A percentile compares a stretch with the other conserved stretches of the same genome.
Evolutionary conservation across 352 stramenopile species (phyloP).

Genomic region (Globisporangium cederbergense): DNA sequence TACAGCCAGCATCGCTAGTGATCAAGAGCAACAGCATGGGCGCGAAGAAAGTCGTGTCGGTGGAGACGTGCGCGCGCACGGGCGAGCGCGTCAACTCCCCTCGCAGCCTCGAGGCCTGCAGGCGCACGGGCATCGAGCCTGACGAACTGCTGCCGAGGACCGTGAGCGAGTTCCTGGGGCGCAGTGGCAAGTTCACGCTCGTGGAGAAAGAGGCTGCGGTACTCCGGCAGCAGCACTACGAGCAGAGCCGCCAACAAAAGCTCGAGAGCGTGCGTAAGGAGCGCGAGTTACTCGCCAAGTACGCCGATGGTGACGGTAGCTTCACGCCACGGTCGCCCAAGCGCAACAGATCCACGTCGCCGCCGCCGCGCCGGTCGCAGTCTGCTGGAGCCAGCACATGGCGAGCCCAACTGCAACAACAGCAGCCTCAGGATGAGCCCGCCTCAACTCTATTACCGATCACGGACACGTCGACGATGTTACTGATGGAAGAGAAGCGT

Average conservation of each 20-base stretch:
- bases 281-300: constrained; percentile 27
- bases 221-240: constrained; percentile 69
- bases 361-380: not conserved
- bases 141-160: constrained; percentile 61
- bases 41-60: constrained; percentile 41
- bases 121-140: constrained; percentile 59
- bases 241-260: constrained; percentile 61
- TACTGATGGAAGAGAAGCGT: constrained; percentile 58
- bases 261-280: constrained; percentile 54
- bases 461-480: constrained; percentile 50
- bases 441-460: constrained; percentile 5
- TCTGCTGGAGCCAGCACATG: not conserved
- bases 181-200: constrained; percentile 41
- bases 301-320: constrained; percentile 6
- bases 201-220: constrained; percentile 73
- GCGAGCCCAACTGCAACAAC: not conserved
- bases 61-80: constrained; percentile 48
- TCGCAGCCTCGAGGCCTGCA: constrained; percentile 66
- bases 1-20: not conserved
- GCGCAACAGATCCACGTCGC: not conserved
- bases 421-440: not conserved
- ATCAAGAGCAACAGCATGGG: constrained; percentile 14
- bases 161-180: not conserved
- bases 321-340: not conserved
- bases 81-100: constrained; percentile 56